Evolutionary conservation across 257 asterid species (phyloP), one percentile per base, ranked within the genome.

Genomic region (Asclepias syriaca): DNA sequence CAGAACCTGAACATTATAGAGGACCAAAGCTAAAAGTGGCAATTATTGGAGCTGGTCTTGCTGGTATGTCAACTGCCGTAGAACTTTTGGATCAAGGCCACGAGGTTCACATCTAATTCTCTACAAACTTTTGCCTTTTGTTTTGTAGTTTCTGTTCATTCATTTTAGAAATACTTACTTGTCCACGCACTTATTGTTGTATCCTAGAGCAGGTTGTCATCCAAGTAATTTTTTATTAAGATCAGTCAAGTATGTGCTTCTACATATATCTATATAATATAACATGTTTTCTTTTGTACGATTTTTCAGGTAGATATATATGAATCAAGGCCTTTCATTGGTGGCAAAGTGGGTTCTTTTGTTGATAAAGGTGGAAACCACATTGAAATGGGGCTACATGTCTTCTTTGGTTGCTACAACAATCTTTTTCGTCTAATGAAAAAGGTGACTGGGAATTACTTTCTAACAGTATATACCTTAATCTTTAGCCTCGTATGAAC

Each of bases 41-140:
- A 19, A 95, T 95, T 43, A 84, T 92, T 39, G 99, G 99, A 77
- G 93, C 99, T 69, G 99, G 99, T 57, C 97, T 95, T 66, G 98
- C 99, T 58, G 99, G 98, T 79, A 95, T 95, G 99, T 95, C 98
- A 6, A 95, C 99, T 69, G 98, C 99, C 10, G 96, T 95, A 75
- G 99, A 95, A 87, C 99, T 95, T 82, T 85, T 95, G 84, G 98
- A 95, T 81, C 99, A 95, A 84, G 99, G 99, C 76, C 99, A 95
- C 37, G 99, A 95, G 99, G 98, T 95, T 74, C 75, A 54, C 45
- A 73, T 43, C 68, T 68, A 43, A 34, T 34, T 4, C 39, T 34
- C 3, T 34, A 34, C 3, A 4, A 34, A 34, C 39, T 34, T 34
- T 34, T 34, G 15, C n/a, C 24, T 37, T 64, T 64, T 37, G 16